Conservation (phyloP, 1,284 basidiomycete species). For the Meira nashicola region DNA sequence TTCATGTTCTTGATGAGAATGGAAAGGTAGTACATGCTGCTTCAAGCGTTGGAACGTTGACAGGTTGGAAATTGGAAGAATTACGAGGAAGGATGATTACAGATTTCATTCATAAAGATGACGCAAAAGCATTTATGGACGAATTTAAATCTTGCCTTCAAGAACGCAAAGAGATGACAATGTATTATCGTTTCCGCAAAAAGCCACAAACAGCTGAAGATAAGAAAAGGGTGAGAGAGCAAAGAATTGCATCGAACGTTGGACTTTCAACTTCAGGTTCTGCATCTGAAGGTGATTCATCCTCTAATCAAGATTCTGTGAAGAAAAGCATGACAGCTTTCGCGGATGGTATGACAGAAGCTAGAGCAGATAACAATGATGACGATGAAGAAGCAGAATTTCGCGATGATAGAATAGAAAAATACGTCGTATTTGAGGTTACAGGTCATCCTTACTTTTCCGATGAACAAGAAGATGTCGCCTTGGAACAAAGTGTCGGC, state of each 20-base stretch:
- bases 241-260: constrained; percentile 17
- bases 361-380: background rate
- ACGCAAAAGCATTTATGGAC: constrained; percentile 22
- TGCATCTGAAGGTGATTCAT: background rate
- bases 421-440: constrained; percentile 42
- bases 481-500: background rate
- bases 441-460: constrained; percentile 42
- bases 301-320: background rate
- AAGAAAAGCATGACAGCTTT: background rate
- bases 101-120: constrained; percentile 37
- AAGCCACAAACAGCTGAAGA: constrained; percentile 27
- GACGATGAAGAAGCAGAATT: constrained; percentile 17
- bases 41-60: constrained; percentile 30
- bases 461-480: constrained; percentile 16
- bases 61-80: constrained; percentile 43
- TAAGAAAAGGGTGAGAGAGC: constrained; percentile 17
- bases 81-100: constrained; percentile 34
- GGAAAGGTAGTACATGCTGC: constrained; percentile 37
- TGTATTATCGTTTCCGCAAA: constrained; percentile 43
- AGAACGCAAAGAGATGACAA: constrained; percentile 27
- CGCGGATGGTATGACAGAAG: background rate
- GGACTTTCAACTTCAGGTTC: constrained; percentile 16
- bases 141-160: background rate
- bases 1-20: constrained; percentile 38
- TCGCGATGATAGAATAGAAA: constrained; percentile 11